A percentile compares a stretch with the other conserved stretches of the same genome.
These are phyloP conservation scores for Crucibulum laeve DNA, from an alignment of 768 basidiomycete species.

Conservation along the genomic window DNA sequence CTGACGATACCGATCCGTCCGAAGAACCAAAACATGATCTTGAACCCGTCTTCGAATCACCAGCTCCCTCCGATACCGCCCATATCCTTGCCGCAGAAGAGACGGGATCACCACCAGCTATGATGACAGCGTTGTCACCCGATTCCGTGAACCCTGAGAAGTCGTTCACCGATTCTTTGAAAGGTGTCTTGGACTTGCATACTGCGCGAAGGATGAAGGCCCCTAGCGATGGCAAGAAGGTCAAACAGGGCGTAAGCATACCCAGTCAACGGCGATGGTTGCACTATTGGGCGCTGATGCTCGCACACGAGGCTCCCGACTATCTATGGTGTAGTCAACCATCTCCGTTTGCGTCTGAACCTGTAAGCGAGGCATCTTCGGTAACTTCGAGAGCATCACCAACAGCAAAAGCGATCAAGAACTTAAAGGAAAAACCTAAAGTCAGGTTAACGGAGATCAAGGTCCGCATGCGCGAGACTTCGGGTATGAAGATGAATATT, in stretches of 20 bases:
- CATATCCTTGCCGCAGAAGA: conserved; percentile 9
- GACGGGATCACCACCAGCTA: not conserved
- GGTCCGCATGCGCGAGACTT: conserved; percentile 56
- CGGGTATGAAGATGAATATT: conserved; percentile 44
- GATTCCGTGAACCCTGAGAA: conserved; percentile 15
- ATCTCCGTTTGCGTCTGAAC: not conserved
- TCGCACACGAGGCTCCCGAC: conserved; percentile 49
- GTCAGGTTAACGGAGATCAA: conserved; percentile 54
- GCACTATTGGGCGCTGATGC: conserved; percentile 70
- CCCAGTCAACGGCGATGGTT: conserved; percentile 79
- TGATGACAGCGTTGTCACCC: not conserved
- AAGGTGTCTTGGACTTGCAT: conserved; percentile 62
- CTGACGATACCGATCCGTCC: conserved; percentile 28
- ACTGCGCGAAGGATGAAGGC: conserved; percentile 67
- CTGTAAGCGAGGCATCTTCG: not conserved
- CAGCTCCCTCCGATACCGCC: conserved; percentile 8
- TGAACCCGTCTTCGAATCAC: conserved; percentile 2
- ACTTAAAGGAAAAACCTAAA: conserved; percentile 25
- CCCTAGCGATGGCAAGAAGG: conserved; percentile 22
- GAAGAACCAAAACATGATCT: conserved; percentile 9
- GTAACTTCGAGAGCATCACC: not conserved
- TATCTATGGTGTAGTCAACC: conserved; percentile 38
- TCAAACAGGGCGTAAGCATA: conserved; percentile 67
- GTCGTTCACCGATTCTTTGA: conserved; percentile 36
- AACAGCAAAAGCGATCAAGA: not conserved